Base-by-base conservation (phyloP, 306 rosid genomes). In the Ziziphus jujuba region DNA sequence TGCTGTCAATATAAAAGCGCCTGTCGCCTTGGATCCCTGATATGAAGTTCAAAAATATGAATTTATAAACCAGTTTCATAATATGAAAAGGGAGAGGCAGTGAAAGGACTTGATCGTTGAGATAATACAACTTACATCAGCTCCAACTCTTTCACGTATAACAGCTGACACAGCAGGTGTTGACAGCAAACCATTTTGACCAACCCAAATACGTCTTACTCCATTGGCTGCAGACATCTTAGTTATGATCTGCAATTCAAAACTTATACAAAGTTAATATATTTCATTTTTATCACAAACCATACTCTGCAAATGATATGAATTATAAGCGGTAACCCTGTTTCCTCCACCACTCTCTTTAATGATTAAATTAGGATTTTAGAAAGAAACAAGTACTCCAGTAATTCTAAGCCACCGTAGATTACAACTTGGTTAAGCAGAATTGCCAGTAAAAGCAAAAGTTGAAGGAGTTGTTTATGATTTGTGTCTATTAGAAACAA, bases 121-220 rank as follows among this genome's bases (percentile, higher is more conserved):
- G 31, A 57, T 38, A 82, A 54, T 8, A 55, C 22, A 66, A 83
- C 97, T 77, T 76, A 95, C 99, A 62, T 95, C 97, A 48, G 50
- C 82, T 50, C 96, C 97, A 77, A 81, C 86, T 87, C 99, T 84
- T 81, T 95, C 96, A 65, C 99, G 96, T 54, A 95, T 86, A 21
- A 95, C 96, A 71, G 89, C 96, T 35, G 97, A 95, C 50, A 95
- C 99, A 40, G 99, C 99, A 80, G 99, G 99, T 79, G 99, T 95
- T 17, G 99, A 95, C 57, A 95, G 99, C 87, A 95, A 77, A 51
- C 92, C 96, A 79, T 95, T 95, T 75, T 85, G 95, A 70, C 99
- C 99, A 57, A 95, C 75, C 96, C 97, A 95, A 80, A 90, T 74
- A 70, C 96, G 85, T 52, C 95, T 87, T 36, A 88, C 95, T 40